Base-by-base conservation (phyloP, 768 basidiomycete species). In the Leccinum boreale region DNA sequence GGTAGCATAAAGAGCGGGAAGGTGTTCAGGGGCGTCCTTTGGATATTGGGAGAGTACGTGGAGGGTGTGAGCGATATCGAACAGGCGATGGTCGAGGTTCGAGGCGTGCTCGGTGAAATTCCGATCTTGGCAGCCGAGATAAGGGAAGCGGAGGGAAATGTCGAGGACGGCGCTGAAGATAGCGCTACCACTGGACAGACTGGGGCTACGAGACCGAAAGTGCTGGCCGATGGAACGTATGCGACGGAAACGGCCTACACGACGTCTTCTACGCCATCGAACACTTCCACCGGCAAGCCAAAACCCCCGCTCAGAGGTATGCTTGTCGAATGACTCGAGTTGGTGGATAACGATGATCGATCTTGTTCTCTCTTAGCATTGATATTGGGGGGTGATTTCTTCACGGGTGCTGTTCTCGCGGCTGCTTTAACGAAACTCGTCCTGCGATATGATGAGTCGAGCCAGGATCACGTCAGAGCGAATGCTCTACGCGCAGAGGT, bases 11-110 rank as follows among this genome's bases (percentile, higher is more conserved):
- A 94, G 73, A 94, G 92, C 1, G 94, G 94, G 55, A 98, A 98
- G 73, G 95, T 98, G 23, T 98, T 91, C 80, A 87, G 94, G 5
- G 97, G 96, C 7, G 83, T 98, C 17, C 81, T 98, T 50, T 98
- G 97, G 96, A 97, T 98, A 62, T 80, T 98, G n/a, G 96, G 97
- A 61, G 96, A 98, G 75, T 99, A 98, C 65, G 87, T 91, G 39
- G 84, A 87, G 61, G 74, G 78, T 5, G 74, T 81, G 50, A 57
- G 73, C 55, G 91, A 91, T 58, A 91, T 98, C 59, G 79, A 85
- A 58, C 78, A 73, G 47, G 81, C 86, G 2, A 85, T 97, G 81
- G 77, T 78, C 49, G 90, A 92, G 71, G 79, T 98, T 46, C 79
- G 94, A 55, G 86, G 87, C 68, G 87, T 92, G 14, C 74, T 99